These are phyloP conservation scores for Septoria linicola DNA, from an alignment of 2,329 filamentous ascomycete genomes.

Conservation along the genomic window DNA sequence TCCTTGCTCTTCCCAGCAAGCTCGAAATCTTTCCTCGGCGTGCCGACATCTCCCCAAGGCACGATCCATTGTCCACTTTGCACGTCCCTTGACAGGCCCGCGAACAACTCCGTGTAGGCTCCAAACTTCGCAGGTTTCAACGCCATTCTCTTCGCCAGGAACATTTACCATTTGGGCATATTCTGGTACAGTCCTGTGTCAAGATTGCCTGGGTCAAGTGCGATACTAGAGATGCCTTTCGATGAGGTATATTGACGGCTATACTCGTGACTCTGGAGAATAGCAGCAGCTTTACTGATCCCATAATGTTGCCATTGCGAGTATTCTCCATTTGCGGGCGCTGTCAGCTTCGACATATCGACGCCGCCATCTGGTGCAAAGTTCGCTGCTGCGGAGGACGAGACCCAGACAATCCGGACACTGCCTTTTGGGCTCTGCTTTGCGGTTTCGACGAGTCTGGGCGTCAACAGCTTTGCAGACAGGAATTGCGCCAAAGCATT, in stretches of 20 bases:
- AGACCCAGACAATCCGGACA: conserved; percentile 37
- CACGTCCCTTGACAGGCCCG: conserved; percentile 33
- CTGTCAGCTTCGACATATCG: background rate
- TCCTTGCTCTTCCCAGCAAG: no score
- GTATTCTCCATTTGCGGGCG: background rate
- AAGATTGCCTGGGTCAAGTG: conserved; percentile 38
- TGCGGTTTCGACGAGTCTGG: conserved; percentile 33
- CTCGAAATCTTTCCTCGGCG: conserved; percentile 33
- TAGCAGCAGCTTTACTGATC: conserved; percentile 33
- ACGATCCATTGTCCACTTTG: conserved; percentile 33
- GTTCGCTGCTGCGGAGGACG: conserved; percentile 28
- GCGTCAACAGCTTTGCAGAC: conserved; percentile 36
- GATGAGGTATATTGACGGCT: conserved; percentile 15
- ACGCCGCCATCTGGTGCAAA: conserved; percentile 24
- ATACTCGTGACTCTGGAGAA: conserved; percentile 30
- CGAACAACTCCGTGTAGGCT: conserved; percentile 38
- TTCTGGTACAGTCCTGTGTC: conserved; percentile 34
- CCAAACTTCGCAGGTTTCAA: conserved; percentile 31
- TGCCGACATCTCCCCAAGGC: conserved; percentile 38
- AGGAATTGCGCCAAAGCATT: conserved; percentile 39
- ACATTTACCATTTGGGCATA: conserved; percentile 11
- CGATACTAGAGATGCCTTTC: conserved; percentile 30
- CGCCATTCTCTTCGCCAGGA: conserved; percentile 14
- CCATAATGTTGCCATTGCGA: conserved; percentile 27
- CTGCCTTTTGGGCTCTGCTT: conserved; percentile 23